phyloP scores from a whole-genome alignment of 441 rosid genomes.

The Euphorbia celastroides region DNA sequence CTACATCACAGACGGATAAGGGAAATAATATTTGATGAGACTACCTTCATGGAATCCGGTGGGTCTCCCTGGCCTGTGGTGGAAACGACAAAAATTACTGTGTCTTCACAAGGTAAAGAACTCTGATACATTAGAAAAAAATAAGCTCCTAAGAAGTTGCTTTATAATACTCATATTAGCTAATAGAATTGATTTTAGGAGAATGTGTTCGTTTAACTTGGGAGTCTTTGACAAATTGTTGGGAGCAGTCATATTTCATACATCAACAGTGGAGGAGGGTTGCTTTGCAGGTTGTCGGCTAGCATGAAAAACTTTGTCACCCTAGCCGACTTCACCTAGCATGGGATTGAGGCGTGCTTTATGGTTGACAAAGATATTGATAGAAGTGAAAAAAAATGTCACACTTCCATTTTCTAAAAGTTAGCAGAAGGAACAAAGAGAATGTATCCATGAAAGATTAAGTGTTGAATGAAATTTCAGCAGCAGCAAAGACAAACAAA shows the following conservation, averaged over 20 bases:
- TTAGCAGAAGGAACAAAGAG: no score
- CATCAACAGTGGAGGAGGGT: no score
- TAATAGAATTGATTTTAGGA: background rate
- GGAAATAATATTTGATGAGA: background rate
- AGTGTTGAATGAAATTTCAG: background rate
- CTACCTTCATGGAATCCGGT: conserved; percentile 82
- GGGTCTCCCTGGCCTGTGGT: conserved; percentile 96
- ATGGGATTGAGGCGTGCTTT: no score
- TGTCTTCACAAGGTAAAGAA: conserved; percentile 49
- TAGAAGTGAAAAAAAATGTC: background rate
- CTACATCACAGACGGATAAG: background rate
- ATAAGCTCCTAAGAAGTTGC: conserved; percentile 6
- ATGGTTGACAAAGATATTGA: background rate
- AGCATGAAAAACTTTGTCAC: no score
- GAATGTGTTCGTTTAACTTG: background rate
- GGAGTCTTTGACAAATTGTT: background rate
- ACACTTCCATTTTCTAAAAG: no score
- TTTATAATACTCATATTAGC: background rate
- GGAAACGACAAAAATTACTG: conserved; percentile 73
- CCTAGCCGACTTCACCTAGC: no score
- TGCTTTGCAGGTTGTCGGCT: no score
- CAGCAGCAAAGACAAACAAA: background rate
- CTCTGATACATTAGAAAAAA: conserved; percentile 36
- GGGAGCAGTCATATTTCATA: background rate
- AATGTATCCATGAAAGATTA: no score